Base-by-base conservation (phyloP, 192 early-diverging fungal species). In the Spizellomyces sp. region DNA sequence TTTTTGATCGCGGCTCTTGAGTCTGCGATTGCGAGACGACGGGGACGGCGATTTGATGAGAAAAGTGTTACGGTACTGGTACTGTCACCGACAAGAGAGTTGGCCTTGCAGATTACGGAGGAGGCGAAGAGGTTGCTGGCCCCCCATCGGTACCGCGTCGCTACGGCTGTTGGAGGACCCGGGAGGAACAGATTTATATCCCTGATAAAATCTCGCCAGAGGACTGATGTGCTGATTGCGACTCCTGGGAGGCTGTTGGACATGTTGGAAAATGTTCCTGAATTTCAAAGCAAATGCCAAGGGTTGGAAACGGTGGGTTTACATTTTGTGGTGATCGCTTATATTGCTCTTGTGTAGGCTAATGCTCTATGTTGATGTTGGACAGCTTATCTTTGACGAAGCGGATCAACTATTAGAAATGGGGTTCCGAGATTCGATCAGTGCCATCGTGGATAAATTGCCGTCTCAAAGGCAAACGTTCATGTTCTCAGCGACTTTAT, bases 221-320 rank as follows among this genome's bases (percentile, higher is more conserved):
- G 95, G 4, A 81, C 91, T 15, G 93, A 92, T 52, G 87, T 99
- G 45, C 79, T 99, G 54, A 93, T 96, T 14, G 90, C 89, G 58
- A 99, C 97, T 0, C 97, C 97, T 27, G 97, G 97, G 22, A 87
- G 97, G 45, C 76, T 99, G 44, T 89, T 90, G 70, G 96, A 98
- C 74, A 91, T 95, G 90, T 89, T 97, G 36, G 84, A 90, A 70
- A 89, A 59, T 62, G 70, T 56, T 8, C 56, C 69, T n/a, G 52
- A 66, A 41, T 67, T 75, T 41, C n/a, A 65, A 8, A 12, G 41
- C 15, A 59, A 62, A 41, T 52, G 55, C 9, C 19, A 63, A 43
- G 66, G 66, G 6, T 21, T 75, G n/a, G 36, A 70, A 62, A 70
- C 69, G 3, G 27, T 36, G 27, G 3, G 27, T 36, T 36, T 36